Base-by-base conservation (phyloP, 371 early-diverging fungal species). In the Homolaphlyctis polyrhiza region DNA sequence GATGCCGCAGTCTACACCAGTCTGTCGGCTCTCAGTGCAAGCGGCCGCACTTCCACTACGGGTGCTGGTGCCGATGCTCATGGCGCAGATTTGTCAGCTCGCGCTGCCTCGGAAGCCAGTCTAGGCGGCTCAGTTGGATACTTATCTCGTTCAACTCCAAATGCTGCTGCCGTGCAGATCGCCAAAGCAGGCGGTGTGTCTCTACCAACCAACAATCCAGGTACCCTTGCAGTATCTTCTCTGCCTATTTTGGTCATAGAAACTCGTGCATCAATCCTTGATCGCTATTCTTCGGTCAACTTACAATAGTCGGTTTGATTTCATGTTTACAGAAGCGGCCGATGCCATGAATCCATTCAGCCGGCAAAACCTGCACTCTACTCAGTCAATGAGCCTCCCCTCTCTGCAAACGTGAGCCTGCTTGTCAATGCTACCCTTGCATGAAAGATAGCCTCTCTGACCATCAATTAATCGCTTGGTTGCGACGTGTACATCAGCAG, bases 371-470 rank as follows among this genome's bases (percentile, higher is more conserved):
- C 3, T 60, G 35, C 35, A 59, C 0, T 14, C 23, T 16, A 65
- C 65, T 8, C 65, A 65, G 28, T 36, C 65, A 5, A 47, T 54
- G 48, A 59, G 60, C 27, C 52, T 65, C n/a, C 65, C 65, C 48
- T 36, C 50, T 11, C 39, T 65, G 27, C 57, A 65, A 25, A 27
- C 33, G 61, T 60, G 23, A 28, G 58, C 25, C 25, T n/a, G 39
- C 36, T 45, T 16, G 18, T 45, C 16, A 18, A 45, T 45, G 18
- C 16, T 45, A 23, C 23, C 45, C 16, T 45, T 18, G 45, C 45
- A 16, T 45, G 45, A 45, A 45, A 45, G 45, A 23, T 45, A 45
- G 16, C 23, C 23, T 45, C 18, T 16, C 45, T 45, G 23, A 45
- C 23, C 45, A 45, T 45, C 23, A 45, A 16, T 45, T 45, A n/a